phyloP scores from a whole-genome alignment of 768 basidiomycete species.

The Polyporus arcularius region DNA sequence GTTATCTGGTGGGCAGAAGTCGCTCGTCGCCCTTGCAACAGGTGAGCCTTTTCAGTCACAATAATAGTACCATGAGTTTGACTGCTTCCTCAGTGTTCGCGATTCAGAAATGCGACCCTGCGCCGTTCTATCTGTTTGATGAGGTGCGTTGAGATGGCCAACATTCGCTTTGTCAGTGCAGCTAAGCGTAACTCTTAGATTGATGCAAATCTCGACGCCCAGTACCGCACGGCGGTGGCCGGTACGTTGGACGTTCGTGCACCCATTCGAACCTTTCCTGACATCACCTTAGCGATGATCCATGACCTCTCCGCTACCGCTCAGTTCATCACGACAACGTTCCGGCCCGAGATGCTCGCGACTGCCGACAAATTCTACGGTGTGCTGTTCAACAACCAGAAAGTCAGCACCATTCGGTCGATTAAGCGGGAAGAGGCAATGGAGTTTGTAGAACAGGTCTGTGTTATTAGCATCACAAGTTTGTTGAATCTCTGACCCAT shows the following conservation, averaged over 20 bases:
- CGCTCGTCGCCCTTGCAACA: conserved; percentile 91
- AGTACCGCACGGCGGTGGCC: conserved; percentile 96
- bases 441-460: conserved; percentile 90
- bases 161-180: neutral
- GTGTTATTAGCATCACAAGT: conserved; percentile 16
- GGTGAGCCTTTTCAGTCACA: conserved; percentile 47
- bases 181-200: conserved; percentile 50
- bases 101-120: conserved; percentile 98
- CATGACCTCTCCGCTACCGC: conserved; percentile 83
- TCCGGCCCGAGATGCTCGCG: conserved; percentile 95
- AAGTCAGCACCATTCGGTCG: conserved; percentile 84
- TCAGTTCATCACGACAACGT: conserved; percentile 98
- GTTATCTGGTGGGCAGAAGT: conserved; percentile 96
- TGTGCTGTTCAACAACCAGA: conserved; percentile 94
- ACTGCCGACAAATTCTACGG: conserved; percentile 97
- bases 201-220: conserved; percentile 96
- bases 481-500: neutral
- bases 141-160: conserved; percentile 52
- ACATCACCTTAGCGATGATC: conserved; percentile 75
- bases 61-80: neutral
- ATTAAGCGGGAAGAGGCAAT: conserved; percentile 91
- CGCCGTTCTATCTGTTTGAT: conserved; percentile 99
- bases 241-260: conserved; percentile 42
- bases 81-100: conserved; percentile 71
- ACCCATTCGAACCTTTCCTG: neutral